Conservation (phyloP, 352 stramenopile species). For the Phytophthora agathidicida region DNA sequence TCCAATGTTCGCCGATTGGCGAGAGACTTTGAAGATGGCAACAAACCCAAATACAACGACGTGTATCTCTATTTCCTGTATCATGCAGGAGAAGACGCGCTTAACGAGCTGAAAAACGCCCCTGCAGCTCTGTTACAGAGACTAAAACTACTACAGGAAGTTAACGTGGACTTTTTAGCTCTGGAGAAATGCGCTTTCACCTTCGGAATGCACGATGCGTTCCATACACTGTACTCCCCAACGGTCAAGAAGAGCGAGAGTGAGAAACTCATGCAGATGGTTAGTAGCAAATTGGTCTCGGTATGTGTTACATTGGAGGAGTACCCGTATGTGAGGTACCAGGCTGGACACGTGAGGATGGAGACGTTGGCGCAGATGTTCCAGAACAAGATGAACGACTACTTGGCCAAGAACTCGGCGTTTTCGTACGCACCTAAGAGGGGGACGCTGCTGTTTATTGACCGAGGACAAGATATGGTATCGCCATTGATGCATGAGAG, state of each 20-base stretch:
- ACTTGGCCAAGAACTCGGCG: conserved; percentile 88
- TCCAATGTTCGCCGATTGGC: conserved; percentile 87
- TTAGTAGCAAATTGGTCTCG: conserved; percentile 95
- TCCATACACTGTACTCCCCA: conserved; percentile 85
- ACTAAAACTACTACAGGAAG: conserved; percentile 91
- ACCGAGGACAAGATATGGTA: conserved; percentile 94
- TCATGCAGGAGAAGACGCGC: conserved; percentile 72
- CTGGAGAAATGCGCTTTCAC: conserved; percentile 94
- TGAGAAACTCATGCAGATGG: conserved; percentile 46
- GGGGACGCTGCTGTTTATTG: conserved; percentile 94
- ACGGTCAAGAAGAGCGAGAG: conserved; percentile 47
- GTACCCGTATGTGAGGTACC: conserved; percentile 96
- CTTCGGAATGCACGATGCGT: conserved; percentile 90
- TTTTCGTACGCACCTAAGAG: conserved; percentile 93
- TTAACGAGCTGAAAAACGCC: conserved; percentile 89
- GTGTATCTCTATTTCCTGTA: conserved; percentile 96
- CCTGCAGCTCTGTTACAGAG: conserved; percentile 72
- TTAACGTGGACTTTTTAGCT: conserved; percentile 97
- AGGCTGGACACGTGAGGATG: conserved; percentile 80
- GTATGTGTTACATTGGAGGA: conserved; percentile 97
- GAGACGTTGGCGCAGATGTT: conserved; percentile 92
- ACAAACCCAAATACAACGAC: conserved; percentile 93
- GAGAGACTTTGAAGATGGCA: conserved; percentile 76
- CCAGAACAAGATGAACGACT: conserved; percentile 96
- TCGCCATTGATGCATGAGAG: conserved; percentile 98